These are phyloP conservation scores for Cyberlindnera xishuangbannaensis DNA, from an alignment of 805 yeast species.

Conservation along the genomic window DNA sequence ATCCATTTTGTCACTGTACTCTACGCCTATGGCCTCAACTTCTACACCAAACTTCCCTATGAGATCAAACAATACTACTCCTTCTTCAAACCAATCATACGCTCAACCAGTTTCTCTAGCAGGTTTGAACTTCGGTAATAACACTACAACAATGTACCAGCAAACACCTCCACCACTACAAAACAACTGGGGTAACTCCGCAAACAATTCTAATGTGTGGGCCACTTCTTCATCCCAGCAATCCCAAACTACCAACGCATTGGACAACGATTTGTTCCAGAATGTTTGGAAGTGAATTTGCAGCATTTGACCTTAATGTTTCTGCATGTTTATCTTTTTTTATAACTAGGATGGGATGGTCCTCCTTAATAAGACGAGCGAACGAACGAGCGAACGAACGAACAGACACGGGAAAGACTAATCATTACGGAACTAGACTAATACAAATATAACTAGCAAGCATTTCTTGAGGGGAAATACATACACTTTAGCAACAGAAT, in stretches of 20 bases:
- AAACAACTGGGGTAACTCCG: slow-evolving; percentile 7
- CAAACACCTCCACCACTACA: slow-evolving; percentile 3
- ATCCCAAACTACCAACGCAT: slow-evolving; percentile 10
- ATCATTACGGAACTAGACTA: too few species aligned
- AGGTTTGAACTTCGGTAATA: slow-evolving; percentile 12
- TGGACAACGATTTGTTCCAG: slow-evolving; percentile 63
- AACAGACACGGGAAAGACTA: too few species aligned
- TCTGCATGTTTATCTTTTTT: too few species aligned
- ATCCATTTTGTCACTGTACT: slow-evolving; percentile 83
- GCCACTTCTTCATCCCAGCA: slow-evolving; percentile 3
- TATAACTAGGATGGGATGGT: too few species aligned
- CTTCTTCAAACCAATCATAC: slow-evolving; percentile 6
- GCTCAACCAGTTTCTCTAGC: slow-evolving; percentile 9
- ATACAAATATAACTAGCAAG: too few species aligned
- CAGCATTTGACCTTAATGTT: too few species aligned
- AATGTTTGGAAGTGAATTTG: slow-evolving; percentile 52
- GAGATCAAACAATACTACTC: slow-evolving; percentile 3
- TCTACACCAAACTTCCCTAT: slow-evolving; percentile 21
- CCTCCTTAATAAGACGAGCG: too few species aligned
- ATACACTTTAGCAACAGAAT: too few species aligned
- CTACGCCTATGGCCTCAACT: slow-evolving; percentile 40
- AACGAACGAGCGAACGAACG: too few species aligned
- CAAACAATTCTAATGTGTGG: slow-evolving; percentile 6
- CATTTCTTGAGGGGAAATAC: too few species aligned
- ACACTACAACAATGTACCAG: slow-evolving; percentile 2